Conservation (phyloP, 2,329 filamentous ascomycete genomes). For the Hypocrella siamensis region DNA sequence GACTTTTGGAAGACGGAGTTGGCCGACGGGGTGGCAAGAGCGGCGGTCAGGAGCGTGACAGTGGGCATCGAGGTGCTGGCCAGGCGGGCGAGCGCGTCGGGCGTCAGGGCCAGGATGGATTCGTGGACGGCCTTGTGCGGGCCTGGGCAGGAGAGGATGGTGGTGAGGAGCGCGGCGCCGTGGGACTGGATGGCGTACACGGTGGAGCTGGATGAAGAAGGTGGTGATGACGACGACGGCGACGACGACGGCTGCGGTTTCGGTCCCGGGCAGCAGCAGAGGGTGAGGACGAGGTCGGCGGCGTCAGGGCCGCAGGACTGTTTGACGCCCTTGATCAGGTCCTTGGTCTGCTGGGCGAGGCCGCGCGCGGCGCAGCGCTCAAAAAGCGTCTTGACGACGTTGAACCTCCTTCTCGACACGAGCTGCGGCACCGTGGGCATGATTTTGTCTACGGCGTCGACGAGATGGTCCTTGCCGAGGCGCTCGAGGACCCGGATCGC, state of each 20-base stretch:
- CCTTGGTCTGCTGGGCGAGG: conserved; percentile 33
- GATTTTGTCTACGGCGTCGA: conserved; percentile 55
- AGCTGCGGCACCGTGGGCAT: conserved; percentile 57
- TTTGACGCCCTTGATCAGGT: conserved; percentile 30
- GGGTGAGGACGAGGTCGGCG: conserved; percentile 29
- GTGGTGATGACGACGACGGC: neutral
- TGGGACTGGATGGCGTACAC: conserved; percentile 45
- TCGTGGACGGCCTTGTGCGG: conserved; percentile 58
- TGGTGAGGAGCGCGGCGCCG: conserved; percentile 65
- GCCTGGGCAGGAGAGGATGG: conserved; percentile 63
- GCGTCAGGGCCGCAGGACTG: conserved; percentile 31
- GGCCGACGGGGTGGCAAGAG: conserved; percentile 29
- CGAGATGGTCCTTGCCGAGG: conserved; percentile 72
- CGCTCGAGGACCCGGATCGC: conserved; percentile 71
- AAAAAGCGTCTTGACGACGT: conserved; percentile 67
- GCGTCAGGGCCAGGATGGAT: conserved; percentile 44
- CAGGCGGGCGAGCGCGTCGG: conserved; percentile 43
- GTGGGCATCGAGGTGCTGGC: conserved; percentile 39
- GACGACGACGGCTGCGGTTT: neutral
- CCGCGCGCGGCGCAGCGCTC: conserved; percentile 65
- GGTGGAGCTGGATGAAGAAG: conserved; percentile 28
- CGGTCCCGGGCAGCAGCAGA: conserved; percentile 26
- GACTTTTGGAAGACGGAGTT: conserved; percentile 40
- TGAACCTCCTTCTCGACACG: conserved; percentile 59
- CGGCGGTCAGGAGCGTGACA: conserved; percentile 32